Evolutionary conservation across 352 stramenopile genomes (phyloP), one percentile per base, ranked within the genome.

Genomic region (Elongisporangium undulatum): DNA sequence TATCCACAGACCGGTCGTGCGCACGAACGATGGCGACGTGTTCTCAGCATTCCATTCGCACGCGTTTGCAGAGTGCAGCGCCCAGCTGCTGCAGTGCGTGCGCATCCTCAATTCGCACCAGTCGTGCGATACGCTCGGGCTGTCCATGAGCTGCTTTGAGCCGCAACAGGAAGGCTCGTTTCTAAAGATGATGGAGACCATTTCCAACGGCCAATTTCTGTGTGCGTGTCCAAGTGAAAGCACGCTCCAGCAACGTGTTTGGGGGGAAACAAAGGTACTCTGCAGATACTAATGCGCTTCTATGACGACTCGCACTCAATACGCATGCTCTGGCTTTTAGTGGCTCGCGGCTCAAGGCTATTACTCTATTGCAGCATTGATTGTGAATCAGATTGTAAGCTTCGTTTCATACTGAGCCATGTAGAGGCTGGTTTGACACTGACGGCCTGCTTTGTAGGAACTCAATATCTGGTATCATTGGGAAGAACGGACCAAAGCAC

Each of bases 341-440:
- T 94, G 85, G 85, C 71, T 92, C 12, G 62, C 73, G 16, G 41
- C 63, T 15, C 70, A 72, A 62, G 78, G 79, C 4, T 94, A 88
- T 57, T 89, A 89, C 38, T 77, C 78, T 9, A 49, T 93, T 2
- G 69, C 86, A 45, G 78, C 81, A 10, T 64, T 92, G 4, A 66
- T 93, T 29, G 73, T 84, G 29, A 90, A 92, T 62, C 82, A 90
- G 52, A 87, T 92, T 65, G 84, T 93, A 63, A 39, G 79, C 82
- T 51, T 23, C 50, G 29, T 8, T 56, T n/a, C n/a, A n/a, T n/a
- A n/a, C n/a, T n/a, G n/a, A n/a, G n/a, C n/a, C n/a, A n/a, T n/a
- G n/a, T 38, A 20, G 56, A 17, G 49, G 15, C 4, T 54, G 22
- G 23, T 22, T 58, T 59, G 50, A 19, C 23, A 63, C n/a, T 59